Conservation (phyloP, 2,329 filamentous ascomycete species). For the Cytospora chrysosperma region DNA sequence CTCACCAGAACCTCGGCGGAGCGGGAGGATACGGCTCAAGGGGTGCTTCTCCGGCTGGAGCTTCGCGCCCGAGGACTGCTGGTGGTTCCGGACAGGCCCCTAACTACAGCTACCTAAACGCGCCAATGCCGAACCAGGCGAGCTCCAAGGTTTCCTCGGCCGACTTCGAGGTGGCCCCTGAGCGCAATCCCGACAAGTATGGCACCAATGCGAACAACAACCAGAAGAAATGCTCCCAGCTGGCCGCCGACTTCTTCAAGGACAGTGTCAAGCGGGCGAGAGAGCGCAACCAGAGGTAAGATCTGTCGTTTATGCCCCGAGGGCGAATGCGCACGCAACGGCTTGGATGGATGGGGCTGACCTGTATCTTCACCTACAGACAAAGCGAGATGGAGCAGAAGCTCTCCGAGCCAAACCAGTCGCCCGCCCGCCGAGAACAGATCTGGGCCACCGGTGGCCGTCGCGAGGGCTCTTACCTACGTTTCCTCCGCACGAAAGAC, state of each 20-base stretch:
- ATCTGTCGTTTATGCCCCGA: background rate
- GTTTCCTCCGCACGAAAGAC: slow-evolving; percentile 91
- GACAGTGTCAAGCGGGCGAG: slow-evolving; percentile 95
- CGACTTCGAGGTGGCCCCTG: slow-evolving; percentile 76
- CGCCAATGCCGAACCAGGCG: slow-evolving; percentile 62
- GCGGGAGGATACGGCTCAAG: slow-evolving; percentile 69
- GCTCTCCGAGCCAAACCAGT: slow-evolving; percentile 72
- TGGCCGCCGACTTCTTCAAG: slow-evolving; percentile 92
- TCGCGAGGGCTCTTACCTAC: slow-evolving; percentile 88
- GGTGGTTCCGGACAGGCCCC: slow-evolving; percentile 64
- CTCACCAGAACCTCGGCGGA: slow-evolving; percentile 86
- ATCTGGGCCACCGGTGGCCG: slow-evolving; percentile 82
- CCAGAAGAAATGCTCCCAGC: slow-evolving; percentile 66
- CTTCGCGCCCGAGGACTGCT: slow-evolving; percentile 79
- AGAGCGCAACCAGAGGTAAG: slow-evolving; percentile 89
- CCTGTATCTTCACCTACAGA: slow-evolving; percentile 45
- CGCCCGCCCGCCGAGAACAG: slow-evolving; percentile 74
- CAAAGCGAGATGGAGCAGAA: slow-evolving; percentile 90
- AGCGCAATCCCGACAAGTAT: slow-evolving; percentile 82
- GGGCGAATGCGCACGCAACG: background rate
- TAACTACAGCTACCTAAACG: slow-evolving; percentile 65
- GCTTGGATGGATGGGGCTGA: background rate
- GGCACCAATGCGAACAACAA: slow-evolving; percentile 64
- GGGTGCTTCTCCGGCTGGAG: slow-evolving; percentile 57
- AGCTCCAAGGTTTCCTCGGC: slow-evolving; percentile 52